A percentile compares a stretch with the other conserved stretches of the same genome.
phyloP scores from a whole-genome alignment of 169 alveolate species.

The Plasmodium coatneyi region DNA sequence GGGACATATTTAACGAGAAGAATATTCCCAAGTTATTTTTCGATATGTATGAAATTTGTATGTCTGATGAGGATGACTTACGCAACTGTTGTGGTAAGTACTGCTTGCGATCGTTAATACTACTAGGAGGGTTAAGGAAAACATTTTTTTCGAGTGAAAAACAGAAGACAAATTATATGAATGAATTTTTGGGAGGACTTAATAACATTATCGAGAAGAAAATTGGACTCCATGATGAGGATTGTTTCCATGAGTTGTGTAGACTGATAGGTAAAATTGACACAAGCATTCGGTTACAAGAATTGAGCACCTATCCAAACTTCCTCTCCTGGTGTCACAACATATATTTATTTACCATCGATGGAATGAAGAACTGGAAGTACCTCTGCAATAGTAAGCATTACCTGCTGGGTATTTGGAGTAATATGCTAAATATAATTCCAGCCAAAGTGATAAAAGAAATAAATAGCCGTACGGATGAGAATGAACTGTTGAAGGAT shows the following conservation, averaged over 20 bases:
- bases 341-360: conserved; percentile 90
- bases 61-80: conserved; percentile 62
- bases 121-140: conserved; percentile 90
- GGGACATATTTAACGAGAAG: conserved; percentile 91
- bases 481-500: conserved; percentile 61
- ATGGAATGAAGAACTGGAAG: conserved; percentile 91
- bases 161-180: conserved; percentile 87
- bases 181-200: conserved; percentile 90
- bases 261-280: conserved; percentile 92
- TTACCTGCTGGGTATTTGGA: conserved; percentile 93
- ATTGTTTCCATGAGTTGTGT: conserved; percentile 93
- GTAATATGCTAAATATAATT: conserved; percentile 85
- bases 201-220: conserved; percentile 88
- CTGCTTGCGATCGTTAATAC: conserved; percentile 90
- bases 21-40: conserved; percentile 88
- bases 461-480: conserved; percentile 72
- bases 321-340: conserved; percentile 93
- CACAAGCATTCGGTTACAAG: conserved; percentile 91
- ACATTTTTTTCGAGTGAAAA: conserved; percentile 92
- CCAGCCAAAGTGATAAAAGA: conserved; percentile 68
- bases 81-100: conserved; percentile 87
- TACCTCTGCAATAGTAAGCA: conserved; percentile 93
- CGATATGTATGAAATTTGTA: conserved; percentile 83
- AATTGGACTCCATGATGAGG: conserved; percentile 90
- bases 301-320: conserved; percentile 81